Percentiles rank a stretch among this genome's conserved stretches.
Evolutionary conservation across 192 early-diverging fungal species (phyloP).

Genomic region (Rhizoclosmatium sp.): DNA sequence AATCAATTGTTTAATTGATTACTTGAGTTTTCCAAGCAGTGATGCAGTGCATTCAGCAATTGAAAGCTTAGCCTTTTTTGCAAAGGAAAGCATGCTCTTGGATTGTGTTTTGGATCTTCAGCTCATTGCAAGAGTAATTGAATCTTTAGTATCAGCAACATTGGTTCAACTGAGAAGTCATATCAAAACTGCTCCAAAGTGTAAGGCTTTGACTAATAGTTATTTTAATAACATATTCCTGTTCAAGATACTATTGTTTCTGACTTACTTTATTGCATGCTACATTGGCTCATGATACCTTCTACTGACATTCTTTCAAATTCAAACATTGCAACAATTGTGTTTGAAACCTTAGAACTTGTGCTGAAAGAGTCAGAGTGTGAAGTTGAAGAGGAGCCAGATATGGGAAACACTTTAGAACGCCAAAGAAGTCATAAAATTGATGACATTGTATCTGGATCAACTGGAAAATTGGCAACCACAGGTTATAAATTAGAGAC

Average conservation of each 20-base stretch:
- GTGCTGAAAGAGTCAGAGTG: slow-evolving; percentile 46
- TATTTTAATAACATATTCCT: slow-evolving; percentile 30
- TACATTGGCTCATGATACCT: slow-evolving; percentile 80
- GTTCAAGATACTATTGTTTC: slow-evolving; percentile 63
- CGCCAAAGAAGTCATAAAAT: background rate
- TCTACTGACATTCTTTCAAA: slow-evolving; percentile 66
- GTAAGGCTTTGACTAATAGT: slow-evolving; percentile 11
- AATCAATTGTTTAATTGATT: slow-evolving; percentile 69
- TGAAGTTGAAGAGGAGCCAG: background rate
- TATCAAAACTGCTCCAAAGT: slow-evolving; percentile 42
- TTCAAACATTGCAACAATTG: slow-evolving; percentile 66
- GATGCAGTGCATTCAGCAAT: slow-evolving; percentile 68
- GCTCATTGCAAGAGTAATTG: slow-evolving; percentile 63
- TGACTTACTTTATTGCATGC: slow-evolving; percentile 70
- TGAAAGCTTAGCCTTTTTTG: slow-evolving; percentile 70
- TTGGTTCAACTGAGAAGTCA: slow-evolving; percentile 69
- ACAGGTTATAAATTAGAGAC: background rate
- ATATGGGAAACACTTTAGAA: background rate
- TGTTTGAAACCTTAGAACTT: slow-evolving; percentile 78
- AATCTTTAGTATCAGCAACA: slow-evolving; percentile 71
- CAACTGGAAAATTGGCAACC: background rate
- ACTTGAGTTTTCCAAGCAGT: slow-evolving; percentile 68
- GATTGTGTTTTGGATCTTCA: slow-evolving; percentile 59
- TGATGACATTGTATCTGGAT: background rate
- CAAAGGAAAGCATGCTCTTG: slow-evolving; percentile 61